Percentiles rank a stretch among this genome's conserved stretches.
Evolutionary conservation across 2,329 filamentous ascomycete genomes (phyloP).

Genomic region (Sclerotinia trifoliorum): DNA sequence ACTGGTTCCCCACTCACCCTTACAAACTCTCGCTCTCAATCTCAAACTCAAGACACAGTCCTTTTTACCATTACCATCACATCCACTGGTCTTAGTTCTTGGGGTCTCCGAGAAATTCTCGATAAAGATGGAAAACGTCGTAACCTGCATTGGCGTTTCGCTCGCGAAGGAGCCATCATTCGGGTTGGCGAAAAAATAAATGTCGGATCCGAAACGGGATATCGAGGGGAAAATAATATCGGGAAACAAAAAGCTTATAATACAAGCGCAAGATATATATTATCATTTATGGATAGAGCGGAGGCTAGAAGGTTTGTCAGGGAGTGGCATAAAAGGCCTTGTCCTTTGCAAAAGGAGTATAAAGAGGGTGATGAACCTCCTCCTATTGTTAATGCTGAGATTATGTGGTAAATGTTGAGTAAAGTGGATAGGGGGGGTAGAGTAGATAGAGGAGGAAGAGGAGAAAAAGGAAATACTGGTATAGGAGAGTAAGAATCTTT

Average conservation of each 20-base stretch:
- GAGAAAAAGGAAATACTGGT: no score
- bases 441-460: background rate
- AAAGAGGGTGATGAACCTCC: constrained; percentile 41
- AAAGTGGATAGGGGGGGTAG: no score
- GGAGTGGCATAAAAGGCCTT: constrained; percentile 51
- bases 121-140: constrained; percentile 35
- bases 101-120: constrained; percentile 27
- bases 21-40: constrained; percentile 16
- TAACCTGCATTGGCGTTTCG: constrained; percentile 40
- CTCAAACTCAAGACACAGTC: constrained; percentile 2
- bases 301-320: constrained; percentile 47
- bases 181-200: constrained; percentile 12
- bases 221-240: constrained; percentile 12
- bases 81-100: background rate
- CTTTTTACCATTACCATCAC: constrained; percentile 8
- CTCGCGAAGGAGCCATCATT: constrained; percentile 27
- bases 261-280: constrained; percentile 33
- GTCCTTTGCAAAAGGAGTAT: constrained; percentile 40
- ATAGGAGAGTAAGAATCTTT: background rate
- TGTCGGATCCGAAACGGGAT: background rate
- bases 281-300: constrained; percentile 37
- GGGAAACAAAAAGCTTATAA: constrained; percentile 15
- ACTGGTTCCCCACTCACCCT: constrained; percentile 38
- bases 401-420: constrained; percentile 46
- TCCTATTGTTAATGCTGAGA: constrained; percentile 46